Base-by-base conservation (phyloP, 2,329 filamentous ascomycete genomes). In the Hypomyces rosellus region DNA sequence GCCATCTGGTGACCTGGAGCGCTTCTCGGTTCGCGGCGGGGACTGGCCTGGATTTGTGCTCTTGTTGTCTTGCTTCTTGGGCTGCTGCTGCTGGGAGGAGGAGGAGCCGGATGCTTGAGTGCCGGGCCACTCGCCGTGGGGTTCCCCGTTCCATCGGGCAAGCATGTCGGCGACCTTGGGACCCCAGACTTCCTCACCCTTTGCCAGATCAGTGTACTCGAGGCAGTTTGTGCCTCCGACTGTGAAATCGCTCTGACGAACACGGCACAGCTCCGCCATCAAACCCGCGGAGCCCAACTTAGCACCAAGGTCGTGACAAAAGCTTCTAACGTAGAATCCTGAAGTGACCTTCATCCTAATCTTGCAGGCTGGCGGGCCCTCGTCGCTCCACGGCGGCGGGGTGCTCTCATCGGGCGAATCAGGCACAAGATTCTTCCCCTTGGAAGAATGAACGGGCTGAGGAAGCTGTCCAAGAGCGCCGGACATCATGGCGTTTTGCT, bases 311-410 rank as follows among this genome's bases (percentile, higher is more conserved):
- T 99, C 93, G 65, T 97, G 90, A 60, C 89, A 91, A 59, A 99
- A 82, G 51, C 88, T 95, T 55, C 93, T 86, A 13, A 99, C 91
- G 67, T 99, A 99, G 75, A 96, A 99, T 37, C 93, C 93, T 0
- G 90, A 95, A 2, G 90, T 90, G 46, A 96, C 92, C 1, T 88
- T 95, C 81, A 99, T 89, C 51, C 87, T 84, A 53, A 99, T 82
- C 63, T 82, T 86, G 45, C 82, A 88, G 1, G 92, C 93, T 1
- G 92, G 82, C 1, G 89, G 83, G 0, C 78, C 81, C 61, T 83
- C 72, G 64, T 75, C 80, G 37, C 71, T 74, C 80, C 80, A 82
- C 0, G 79, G 78, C 6, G 76, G 74, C 5, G 78, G 76, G 1
- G 74, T 71, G 61, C 73, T 66, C 22, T 72, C 63, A 41, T 70